Evolutionary conservation across 169 alveolate species (phyloP).

Genomic region (Cryptosporidium andersoni): DNA sequence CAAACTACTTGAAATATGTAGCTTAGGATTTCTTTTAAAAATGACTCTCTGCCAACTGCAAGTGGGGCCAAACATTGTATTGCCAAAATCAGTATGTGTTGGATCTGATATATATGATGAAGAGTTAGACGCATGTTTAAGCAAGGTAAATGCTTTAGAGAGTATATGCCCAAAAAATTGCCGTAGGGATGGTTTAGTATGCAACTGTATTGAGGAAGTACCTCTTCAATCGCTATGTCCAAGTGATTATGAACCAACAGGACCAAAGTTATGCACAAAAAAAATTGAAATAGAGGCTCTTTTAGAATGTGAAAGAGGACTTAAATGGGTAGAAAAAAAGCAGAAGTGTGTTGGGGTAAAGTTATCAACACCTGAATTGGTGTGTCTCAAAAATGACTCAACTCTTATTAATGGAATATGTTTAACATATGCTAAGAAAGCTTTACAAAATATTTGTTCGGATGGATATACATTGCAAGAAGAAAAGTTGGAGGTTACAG

Average conservation of each 20-base stretch:
- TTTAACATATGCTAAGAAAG: constrained; percentile 24
- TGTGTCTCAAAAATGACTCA: constrained; percentile 41
- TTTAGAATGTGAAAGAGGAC: constrained; percentile 62
- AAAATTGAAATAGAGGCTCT: constrained; percentile 42
- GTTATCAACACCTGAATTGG: constrained; percentile 36
- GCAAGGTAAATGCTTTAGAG: constrained; percentile 34
- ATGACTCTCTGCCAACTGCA: constrained; percentile 4
- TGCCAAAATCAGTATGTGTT: constrained; percentile 37
- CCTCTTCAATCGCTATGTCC: constrained; percentile 63
- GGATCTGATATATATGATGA: constrained; percentile 53
- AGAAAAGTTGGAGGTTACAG: not conserved
- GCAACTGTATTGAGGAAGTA: constrained; percentile 59
- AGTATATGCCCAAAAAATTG: constrained; percentile 57
- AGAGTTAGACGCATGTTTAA: constrained; percentile 51
- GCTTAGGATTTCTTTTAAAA: no score
- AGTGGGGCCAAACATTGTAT: constrained; percentile 2
- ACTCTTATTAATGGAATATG: constrained; percentile 60
- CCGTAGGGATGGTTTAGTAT: constrained; percentile 38
- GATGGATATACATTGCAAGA: constrained; percentile 39
- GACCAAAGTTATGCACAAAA: not conserved
- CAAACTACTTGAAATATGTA: no score
- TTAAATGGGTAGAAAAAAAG: constrained; percentile 64
- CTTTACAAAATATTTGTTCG: constrained; percentile 45
- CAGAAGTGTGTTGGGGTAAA: constrained; percentile 55
- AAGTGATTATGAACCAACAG: constrained; percentile 34